Base-by-base conservation (phyloP, 345 rosid species). In the Euclidium syriacum region DNA sequence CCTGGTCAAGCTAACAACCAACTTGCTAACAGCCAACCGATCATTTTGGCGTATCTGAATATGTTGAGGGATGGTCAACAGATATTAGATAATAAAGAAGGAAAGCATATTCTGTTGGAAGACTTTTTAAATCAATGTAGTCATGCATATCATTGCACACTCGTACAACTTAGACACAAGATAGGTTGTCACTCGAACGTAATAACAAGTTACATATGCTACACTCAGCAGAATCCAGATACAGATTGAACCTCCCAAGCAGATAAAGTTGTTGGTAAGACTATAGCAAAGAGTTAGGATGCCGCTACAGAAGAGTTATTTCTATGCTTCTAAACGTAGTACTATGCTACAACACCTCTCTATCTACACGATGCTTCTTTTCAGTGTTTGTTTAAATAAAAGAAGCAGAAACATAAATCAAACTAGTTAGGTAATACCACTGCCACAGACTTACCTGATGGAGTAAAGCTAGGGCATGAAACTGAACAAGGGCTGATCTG, bases 401-500 rank as follows among this genome's bases (percentile, higher is more conserved):
- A 4, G 50, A 29, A 54, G 10, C 20, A 65, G 51, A 65, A 10
- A 4, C 17, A 34, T 8, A 20, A 40, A 38, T 32, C 27, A 50
- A 38, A 23, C 40, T n/a, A 51, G 12, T 51, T 58, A 9, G 43
- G 58, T 43, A 57, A 69, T 8, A 70, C 2, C 14, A 59, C 64
- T 16, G 46, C 38, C 47, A 53, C 32, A 38, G 24, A 23, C 18
- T 38, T 58, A 83, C 99, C 92, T 90, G 97, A 68, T 90, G 92
- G 50, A 90, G 95, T 76, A 94, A 70, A 61, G 83, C 96, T 36
- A 94, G 73, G 16, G 99, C 97, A 83, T 94, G 99, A 60, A 90
- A 94, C 77, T 94, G 99, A 52, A 90, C 97, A 73, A 94, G 91
- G 68, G 97, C 96, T 62, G 95, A 88, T 77, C 95, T 87, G 33